These are phyloP conservation scores for Discostella pseudostelligera DNA, from an alignment of 108 stramenopile species.

Conservation along the genomic window DNA sequence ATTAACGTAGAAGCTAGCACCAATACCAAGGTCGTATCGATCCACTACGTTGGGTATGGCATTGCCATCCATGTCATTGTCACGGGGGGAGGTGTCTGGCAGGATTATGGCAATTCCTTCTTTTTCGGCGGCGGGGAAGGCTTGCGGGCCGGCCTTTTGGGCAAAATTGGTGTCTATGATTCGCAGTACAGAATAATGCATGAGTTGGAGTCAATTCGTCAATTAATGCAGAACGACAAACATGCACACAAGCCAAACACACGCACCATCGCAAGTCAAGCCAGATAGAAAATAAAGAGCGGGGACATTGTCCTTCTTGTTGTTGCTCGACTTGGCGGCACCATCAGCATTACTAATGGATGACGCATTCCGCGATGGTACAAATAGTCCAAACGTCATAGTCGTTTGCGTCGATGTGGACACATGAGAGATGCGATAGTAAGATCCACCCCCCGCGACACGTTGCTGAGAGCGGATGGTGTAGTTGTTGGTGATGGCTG, in stretches of 20 bases:
- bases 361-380: constrained; percentile 49
- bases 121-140: constrained; percentile 71
- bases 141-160: constrained; percentile 78
- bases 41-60: constrained; percentile 64
- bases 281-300: constrained; percentile 88
- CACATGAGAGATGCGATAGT: constrained; percentile 71
- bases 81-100: constrained; percentile 96
- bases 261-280: constrained; percentile 89
- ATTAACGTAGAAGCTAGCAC: constrained; percentile 98
- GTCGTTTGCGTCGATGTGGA: constrained; percentile 62
- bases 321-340: background rate
- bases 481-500: constrained; percentile 8
- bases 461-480: constrained; percentile 59
- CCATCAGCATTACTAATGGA: background rate
- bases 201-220: background rate
- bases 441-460: constrained; percentile 60
- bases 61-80: constrained; percentile 76
- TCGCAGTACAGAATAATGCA: background rate
- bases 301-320: constrained; percentile 53
- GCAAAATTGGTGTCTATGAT: constrained; percentile 80
- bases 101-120: constrained; percentile 89
- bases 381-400: constrained; percentile 76
- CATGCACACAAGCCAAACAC: background rate
- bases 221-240: background rate
- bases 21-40: constrained; percentile 91